Evolutionary conservation across 1,139 yeast species (phyloP), one percentile per base, ranked within the genome.

Genomic region (Taiozyma sp.): DNA sequence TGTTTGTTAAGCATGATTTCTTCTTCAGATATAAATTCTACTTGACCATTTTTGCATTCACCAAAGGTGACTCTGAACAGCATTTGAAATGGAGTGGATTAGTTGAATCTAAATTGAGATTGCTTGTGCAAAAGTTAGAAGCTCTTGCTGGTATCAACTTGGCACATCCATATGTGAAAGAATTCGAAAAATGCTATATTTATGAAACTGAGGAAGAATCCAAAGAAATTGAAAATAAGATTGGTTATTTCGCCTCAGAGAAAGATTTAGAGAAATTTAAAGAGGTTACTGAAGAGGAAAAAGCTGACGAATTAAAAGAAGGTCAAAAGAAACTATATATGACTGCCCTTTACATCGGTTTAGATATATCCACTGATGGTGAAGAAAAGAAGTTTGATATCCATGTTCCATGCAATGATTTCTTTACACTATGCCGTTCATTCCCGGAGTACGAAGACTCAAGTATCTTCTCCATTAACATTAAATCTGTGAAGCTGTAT

Each of bases 91-190:
- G 95, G 93, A 81, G 88, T 56, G 99, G 99, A 14, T 73, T 91
- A 73, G 95, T 93, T 9, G 98, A 93, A 66, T 85, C 96, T 61
- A 89, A 85, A 67, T 68, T 93, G 47, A 79, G 99, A 57, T 71
- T 85, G 45, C 69, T 93, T 46, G 95, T 93, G 30, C 85, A 80
- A 61, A 93, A 90, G 64, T 74, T 93, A 47, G 99, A 93, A 65
- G 73, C 79, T 3, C 71, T 83, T 10, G 83, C 81, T 5, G 95
- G 95, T 0, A 80, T 95, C 30, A 81, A 76, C 47, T 58, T 88
- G 37, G 97, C 97, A 0, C 98, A 91, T 68, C 99, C 99, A 0
- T 93, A 81, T 66, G 86, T 87, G 37, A 88, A 90, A 62, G 83
- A 85, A 4, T 86, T 89, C 64, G 83, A 78, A 48, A 74, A 79